Evolutionary conservation across 192 early-diverging fungal species (phyloP), one percentile per base, ranked within the genome.

Genomic region (Phlyctochytrium planicorne): DNA sequence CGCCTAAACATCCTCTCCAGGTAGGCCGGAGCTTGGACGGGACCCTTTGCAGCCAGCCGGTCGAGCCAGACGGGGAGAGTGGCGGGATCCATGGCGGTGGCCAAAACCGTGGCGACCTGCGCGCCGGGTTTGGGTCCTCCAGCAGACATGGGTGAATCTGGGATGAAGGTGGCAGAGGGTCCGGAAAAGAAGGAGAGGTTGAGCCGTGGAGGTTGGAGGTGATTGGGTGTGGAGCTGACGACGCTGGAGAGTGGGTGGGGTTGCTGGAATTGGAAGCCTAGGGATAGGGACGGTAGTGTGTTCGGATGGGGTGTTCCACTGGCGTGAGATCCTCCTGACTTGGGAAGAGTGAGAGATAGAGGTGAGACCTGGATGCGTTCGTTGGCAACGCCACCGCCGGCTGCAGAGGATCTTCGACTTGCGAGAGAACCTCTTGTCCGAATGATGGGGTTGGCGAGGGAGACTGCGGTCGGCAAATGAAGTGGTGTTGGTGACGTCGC

Each of bases 41-140:
- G 37, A 10, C 23, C 29, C 24, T 34, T 24, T 2, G 37, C n/a
- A 20, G 53, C 34, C 6, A 71, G 29, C 4, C 31, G 4, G 14
- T 1, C 55, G 30, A 71, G 31, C 69, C 69, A 71, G 20, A 57
- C 6, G 6, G 69, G 69, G 3, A 71, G 30, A 27, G 53, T 62
- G 17, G 24, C 24, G 25, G 59, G 60, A 53, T 62, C 47, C 16
- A 69, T 36, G 10, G 34, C n/a, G 3, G 52, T 56, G n/a, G 20
- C 4, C 32, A 71, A 65, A 40, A 29, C 17, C 10, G 47, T 16
- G 3, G 69, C 31, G 0, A 71, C 40, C 3, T 37, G 30, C n/a
- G 17, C 16, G n/a, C 69, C 69, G 27, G 68, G 68, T 30, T 69
- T 68, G 6, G 50, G 31, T n/a, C 17, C 25, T 20, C 32, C 40